A percentile compares a stretch with the other conserved stretches of the same genome.
Evolutionary conservation across 257 asterid species (phyloP).

Genomic region (Solanum megistacrolobum): DNA sequence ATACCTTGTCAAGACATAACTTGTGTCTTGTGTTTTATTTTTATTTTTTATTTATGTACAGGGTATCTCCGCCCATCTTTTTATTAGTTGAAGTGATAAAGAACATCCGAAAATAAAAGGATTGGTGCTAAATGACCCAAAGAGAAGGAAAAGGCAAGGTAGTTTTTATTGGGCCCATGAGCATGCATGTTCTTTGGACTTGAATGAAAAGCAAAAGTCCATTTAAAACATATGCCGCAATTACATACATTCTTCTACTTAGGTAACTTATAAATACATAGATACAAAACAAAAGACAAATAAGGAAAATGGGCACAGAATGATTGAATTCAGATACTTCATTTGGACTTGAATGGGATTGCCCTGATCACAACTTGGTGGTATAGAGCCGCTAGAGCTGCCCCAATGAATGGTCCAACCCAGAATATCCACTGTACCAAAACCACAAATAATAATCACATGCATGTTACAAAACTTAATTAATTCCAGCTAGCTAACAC

Average conservation of each 20-base stretch:
- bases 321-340: not conserved
- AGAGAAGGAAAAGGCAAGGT: not conserved
- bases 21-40: not conserved
- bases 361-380: constrained; percentile 31
- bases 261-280: not conserved
- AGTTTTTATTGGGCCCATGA: not conserved
- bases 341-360: constrained; percentile 31
- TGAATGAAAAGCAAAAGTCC: not conserved
- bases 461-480: not conserved
- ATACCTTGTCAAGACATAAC: not conserved
- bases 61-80: not conserved
- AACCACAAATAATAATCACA: not conserved
- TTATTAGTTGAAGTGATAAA: not conserved
- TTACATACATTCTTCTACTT: not conserved
- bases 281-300: not conserved
- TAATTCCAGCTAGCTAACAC: not conserved
- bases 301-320: not conserved
- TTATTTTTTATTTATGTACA: not conserved
- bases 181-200: not conserved
- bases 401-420: constrained; percentile 31
- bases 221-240: not conserved
- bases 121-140: not conserved
- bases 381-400: constrained; percentile 29
- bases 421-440: constrained; percentile 29
- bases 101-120: not conserved